Base-by-base conservation (phyloP, 2,329 filamentous ascomycete species). In the Xylariaceae sp. region DNA sequence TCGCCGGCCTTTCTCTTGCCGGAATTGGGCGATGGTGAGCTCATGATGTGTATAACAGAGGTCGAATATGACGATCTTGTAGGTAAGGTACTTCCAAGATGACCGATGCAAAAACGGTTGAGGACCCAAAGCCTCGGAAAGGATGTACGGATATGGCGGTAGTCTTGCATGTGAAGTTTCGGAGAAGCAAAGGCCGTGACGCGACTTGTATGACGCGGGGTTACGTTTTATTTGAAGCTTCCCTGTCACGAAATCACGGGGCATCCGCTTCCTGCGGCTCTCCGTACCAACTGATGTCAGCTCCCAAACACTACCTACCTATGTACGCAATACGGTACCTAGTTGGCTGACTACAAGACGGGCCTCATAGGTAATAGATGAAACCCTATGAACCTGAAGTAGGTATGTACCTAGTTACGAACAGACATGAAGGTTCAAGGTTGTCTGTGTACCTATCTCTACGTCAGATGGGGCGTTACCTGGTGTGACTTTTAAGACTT, bases 1-100 rank as follows among this genome's bases (percentile, higher is more conserved):
- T 68, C 66, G 23, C 28, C 26, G 14, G 44, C 48, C 38, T 55
- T 58, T 17, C 56, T 54, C 39, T 59, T 59, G 28, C 36, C 14
- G 14, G 36, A 36, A 1, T n/a, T 12, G 2, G 39, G 29, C n/a
- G 45, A 43, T 17, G 47, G 38, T 6, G 47, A 28, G 11, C 52
- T 47, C 44, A 44, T 44, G 7, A 8, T 38, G 24, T 21, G 7
- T 11, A n/a, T n/a, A n/a, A n/a, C n/a, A n/a, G 4, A 15, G 2
- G 16, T 43, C 5, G 37, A 34, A 14, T 37, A 17, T 1, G 14
- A 30, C 9, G 14, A 30, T 11, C 17, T 11, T 4, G 19, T 3
- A 16, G 16, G 16, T 3, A 13, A 11, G 8, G 18, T 3, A 21
- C 15, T 17, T 11, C 3, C 8, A 5, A 11, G 11, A 24, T 11